phyloP scores from a whole-genome alignment of 345 rosid genomes.

The Erucastrum elatum region DNA sequence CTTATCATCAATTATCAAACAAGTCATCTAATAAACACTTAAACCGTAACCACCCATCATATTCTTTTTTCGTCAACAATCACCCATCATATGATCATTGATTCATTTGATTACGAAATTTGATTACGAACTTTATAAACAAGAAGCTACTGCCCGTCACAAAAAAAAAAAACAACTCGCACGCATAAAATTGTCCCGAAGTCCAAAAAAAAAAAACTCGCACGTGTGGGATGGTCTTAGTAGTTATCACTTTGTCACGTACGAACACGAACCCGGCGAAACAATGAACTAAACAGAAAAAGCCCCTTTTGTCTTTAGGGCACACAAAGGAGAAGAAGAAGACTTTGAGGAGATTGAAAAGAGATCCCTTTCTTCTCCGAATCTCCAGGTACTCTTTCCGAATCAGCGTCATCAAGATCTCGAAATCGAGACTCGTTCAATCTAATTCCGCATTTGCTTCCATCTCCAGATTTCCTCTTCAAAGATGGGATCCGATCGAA shows the following conservation, averaged over 20 bases:
- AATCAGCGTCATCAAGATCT: background rate
- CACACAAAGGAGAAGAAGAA: conserved; percentile 8
- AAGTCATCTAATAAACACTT: no score
- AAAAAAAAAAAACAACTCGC: background rate
- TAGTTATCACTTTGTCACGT: background rate
- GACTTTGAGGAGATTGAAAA: background rate
- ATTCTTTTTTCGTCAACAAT: no score
- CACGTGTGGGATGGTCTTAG: background rate
- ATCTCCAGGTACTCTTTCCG: background rate
- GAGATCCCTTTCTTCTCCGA: background rate
- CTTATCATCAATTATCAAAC: no score
- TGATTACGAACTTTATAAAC: background rate
- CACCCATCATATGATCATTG: no score
- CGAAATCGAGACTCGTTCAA: background rate
- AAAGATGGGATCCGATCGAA: conserved; percentile 31
- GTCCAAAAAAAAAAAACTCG: background rate
- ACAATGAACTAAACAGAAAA: background rate
- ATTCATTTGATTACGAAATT: background rate
- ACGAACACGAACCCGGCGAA: background rate
- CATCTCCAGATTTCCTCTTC: background rate
- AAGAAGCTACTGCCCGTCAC: background rate
- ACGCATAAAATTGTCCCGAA: background rate
- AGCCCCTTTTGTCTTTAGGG: conserved; percentile 9
- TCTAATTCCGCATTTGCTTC: background rate
- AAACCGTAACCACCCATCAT: no score